Base-by-base conservation (phyloP, 257 asterid genomes). In the Perilla frutescens region DNA sequence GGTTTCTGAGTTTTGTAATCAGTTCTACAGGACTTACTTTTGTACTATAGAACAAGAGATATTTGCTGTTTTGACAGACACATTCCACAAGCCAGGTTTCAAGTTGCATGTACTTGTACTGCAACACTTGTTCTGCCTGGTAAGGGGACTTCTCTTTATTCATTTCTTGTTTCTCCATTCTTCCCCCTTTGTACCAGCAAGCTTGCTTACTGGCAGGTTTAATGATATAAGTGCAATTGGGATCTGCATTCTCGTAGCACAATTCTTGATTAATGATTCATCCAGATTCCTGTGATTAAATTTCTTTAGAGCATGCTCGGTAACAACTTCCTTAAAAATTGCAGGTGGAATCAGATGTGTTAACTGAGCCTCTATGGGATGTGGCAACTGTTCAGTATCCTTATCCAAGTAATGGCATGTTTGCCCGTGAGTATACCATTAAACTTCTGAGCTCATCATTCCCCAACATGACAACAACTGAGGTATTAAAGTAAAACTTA, bases 71-170 rank as follows among this genome's bases (percentile, higher is more conserved):
- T 80, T 90, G 79, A 88, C 95, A 5, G 98, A 92, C 71, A 86
- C 98, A 31, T 92, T 90, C 81, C 98, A 92, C 78, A 92, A 90
- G 81, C 98, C 97, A 12, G 98, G 98, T 77, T 92, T 90, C 74
- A 92, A 92, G 77, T 78, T 90, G 82, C 98, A 92, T 74, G 96
- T 92, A 20, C 81, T 89, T 65, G 89, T 90, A 70, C 81, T 92
- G 80, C 97, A 88, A 64, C 87, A 88, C 71, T 80, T 92, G 43
- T 90, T 90, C 79, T 69, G 85, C 81, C 81, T 88, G 98, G 98
- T 90, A 90, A 74, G 48, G 70, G 20, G 3, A 31, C 29, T 20
- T 20, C 26, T 45, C 13, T 15, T 20, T 60, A 43, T 54, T 58
- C 61, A 48, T 7, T 20, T 77, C 15, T 75, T 7, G 49, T 49